Evolutionary conservation across 257 asterid genomes (phyloP).

Genomic region (Jacaranda mimosifolia): DNA sequence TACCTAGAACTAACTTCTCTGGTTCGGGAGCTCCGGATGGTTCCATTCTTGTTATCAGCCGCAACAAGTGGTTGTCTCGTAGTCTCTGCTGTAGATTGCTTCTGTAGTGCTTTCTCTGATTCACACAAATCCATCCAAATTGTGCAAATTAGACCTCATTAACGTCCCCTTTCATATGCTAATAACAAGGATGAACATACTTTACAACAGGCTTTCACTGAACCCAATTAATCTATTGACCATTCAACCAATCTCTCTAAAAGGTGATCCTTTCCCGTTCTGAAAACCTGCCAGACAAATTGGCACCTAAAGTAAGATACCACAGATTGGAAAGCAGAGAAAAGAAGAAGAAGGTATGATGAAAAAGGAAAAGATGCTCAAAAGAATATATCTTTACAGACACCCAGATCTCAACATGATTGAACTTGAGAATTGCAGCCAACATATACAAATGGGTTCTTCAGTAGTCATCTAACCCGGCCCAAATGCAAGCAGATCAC

Average conservation of each 20-base stretch:
- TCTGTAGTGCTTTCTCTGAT: slow-evolving; percentile 58
- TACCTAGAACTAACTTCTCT: slow-evolving; percentile 88
- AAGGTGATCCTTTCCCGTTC: slow-evolving; percentile 49
- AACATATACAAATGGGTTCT: slow-evolving; percentile 42
- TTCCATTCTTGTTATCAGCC: slow-evolving; percentile 75
- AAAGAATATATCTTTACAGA: slow-evolving; percentile 52
- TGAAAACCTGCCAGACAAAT: slow-evolving; percentile 63
- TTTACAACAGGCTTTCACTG: slow-evolving; percentile 43
- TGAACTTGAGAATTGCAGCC: slow-evolving; percentile 39
- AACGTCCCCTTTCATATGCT: slow-evolving; percentile 52
- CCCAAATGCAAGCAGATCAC: slow-evolving; percentile 51
- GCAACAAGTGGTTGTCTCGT: slow-evolving; percentile 57
- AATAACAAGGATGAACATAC: slow-evolving; percentile 37
- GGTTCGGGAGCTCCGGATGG: slow-evolving; percentile 53
- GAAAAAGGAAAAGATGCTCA: slow-evolving; percentile 41
- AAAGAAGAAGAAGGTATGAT: slow-evolving; percentile 40
- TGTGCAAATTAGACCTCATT: slow-evolving; percentile 60
- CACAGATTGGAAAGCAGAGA: slow-evolving; percentile 36
- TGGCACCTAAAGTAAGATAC: slow-evolving; percentile 43
- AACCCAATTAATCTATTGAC: slow-evolving; percentile 43
- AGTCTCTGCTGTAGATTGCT: slow-evolving; percentile 55
- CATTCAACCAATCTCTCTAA: slow-evolving; percentile 48
- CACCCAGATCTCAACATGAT: slow-evolving; percentile 47
- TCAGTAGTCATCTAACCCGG: slow-evolving; percentile 34
- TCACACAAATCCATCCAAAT: slow-evolving; percentile 72